Evolutionary conservation across 1,139 yeast genomes (phyloP).

Genomic region (Lodderomyces margitis): DNA sequence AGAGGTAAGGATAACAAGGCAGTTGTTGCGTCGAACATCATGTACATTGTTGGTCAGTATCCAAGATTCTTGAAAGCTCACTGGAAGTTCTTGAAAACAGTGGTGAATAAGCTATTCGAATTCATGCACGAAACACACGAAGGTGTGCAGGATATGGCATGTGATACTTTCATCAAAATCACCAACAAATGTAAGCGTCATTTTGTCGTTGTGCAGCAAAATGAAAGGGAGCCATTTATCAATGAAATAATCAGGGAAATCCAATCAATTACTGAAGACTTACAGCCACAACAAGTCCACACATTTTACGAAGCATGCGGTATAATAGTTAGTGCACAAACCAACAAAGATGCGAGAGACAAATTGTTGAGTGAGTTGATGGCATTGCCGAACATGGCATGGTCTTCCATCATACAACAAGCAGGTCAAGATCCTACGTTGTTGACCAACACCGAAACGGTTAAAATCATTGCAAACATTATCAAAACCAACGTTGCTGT

Average conservation of each 20-base stretch:
- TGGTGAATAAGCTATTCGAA: constrained; percentile 90
- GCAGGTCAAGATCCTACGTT: constrained; percentile 88
- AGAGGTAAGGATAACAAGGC: constrained; percentile 98
- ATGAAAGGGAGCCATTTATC: constrained; percentile 90
- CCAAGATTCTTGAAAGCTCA: constrained; percentile 97
- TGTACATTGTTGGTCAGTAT: constrained; percentile 99
- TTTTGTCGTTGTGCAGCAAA: constrained; percentile 83
- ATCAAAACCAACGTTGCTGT: constrained; percentile 94
- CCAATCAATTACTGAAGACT: constrained; percentile 83
- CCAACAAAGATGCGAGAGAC: constrained; percentile 59
- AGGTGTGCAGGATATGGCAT: constrained; percentile 99
- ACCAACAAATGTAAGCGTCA: constrained; percentile 94
- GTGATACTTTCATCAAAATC: constrained; percentile 96
- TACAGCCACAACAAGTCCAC: constrained; percentile 96
- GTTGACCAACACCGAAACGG: constrained; percentile 80
- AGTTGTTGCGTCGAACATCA: constrained; percentile 96
- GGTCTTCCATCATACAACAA: constrained; percentile 85
- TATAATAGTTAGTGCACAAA: constrained; percentile 83
- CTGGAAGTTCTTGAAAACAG: constrained; percentile 96
- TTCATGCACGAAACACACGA: constrained; percentile 99
- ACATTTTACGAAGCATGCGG: constrained; percentile 98
- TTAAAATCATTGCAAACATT: constrained; percentile 88
- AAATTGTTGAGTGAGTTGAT: constrained; percentile 74
- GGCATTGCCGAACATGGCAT: constrained; percentile 91
- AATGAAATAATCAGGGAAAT: constrained; percentile 84